A percentile compares a stretch with the other conserved stretches of the same genome.
Conservation (phyloP, 352 stramenopile species). For the Pythium rishiriense region DNA sequence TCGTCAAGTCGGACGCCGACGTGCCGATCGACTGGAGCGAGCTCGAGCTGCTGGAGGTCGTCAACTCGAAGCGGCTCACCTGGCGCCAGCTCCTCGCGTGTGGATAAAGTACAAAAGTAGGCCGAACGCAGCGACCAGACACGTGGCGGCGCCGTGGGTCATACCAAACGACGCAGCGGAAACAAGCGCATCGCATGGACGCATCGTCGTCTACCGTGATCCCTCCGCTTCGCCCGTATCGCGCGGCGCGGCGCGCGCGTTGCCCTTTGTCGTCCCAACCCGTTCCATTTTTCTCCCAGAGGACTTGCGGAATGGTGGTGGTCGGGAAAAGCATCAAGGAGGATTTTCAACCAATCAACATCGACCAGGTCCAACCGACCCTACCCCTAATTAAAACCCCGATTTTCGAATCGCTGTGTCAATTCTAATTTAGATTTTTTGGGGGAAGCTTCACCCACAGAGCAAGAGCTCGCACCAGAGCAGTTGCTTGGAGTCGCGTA, state of each 20-base stretch:
- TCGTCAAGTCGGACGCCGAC: background rate
- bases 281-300: too few species aligned
- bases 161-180: too few species aligned
- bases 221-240: background rate
- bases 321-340: too few species aligned
- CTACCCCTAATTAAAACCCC: too few species aligned
- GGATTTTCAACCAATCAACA: too few species aligned
- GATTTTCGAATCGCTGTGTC: too few species aligned
- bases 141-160: too few species aligned
- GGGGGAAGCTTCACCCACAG: slow-evolving; percentile 16
- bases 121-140: too few species aligned
- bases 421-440: too few species aligned
- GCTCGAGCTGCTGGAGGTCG: background rate
- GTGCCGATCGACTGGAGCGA: slow-evolving; percentile 9
- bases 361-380: too few species aligned
- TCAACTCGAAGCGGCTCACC: slow-evolving; percentile 2
- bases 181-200: background rate
- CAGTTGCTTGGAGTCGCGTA: slow-evolving; percentile 10
- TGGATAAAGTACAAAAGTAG: background rate
- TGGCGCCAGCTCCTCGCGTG: background rate
- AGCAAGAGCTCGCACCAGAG: slow-evolving; percentile 17
- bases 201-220: too few species aligned
- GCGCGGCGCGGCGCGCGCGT: background rate
- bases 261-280: background rate
- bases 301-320: too few species aligned